These are phyloP conservation scores for Raddia guianensis DNA, from an alignment of 176 grass and related monocot genomes.

Conservation along the genomic window DNA sequence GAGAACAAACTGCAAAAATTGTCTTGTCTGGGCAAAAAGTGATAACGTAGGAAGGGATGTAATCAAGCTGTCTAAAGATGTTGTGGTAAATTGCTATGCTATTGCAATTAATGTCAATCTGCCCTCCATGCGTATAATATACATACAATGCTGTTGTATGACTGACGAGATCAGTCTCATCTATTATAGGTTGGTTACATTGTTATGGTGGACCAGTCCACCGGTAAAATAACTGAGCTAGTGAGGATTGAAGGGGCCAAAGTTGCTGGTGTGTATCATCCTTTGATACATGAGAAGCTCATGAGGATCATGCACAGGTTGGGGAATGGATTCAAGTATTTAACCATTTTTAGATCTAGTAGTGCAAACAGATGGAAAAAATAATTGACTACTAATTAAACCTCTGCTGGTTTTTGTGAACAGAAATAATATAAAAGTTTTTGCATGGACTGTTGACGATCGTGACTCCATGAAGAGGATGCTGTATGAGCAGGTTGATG, in stretches of 20 bases:
- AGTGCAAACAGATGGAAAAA: not conserved
- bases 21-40: slow-evolving; percentile 83
- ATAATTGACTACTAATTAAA: not conserved
- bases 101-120: not conserved
- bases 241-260: slow-evolving; percentile 75
- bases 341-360: not conserved
- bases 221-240: slow-evolving; percentile 57
- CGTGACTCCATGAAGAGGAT: slow-evolving; percentile 71
- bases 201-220: slow-evolving; percentile 81
- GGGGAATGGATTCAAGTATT: not conserved
- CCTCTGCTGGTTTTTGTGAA: not conserved
- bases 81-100: slow-evolving; percentile 49
- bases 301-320: slow-evolving; percentile 67
- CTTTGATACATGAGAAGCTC: slow-evolving; percentile 65
- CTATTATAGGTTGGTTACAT: slow-evolving; percentile 86
- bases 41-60: slow-evolving; percentile 61
- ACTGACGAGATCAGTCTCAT: slow-evolving; percentile 12
- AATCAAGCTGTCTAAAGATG: slow-evolving; percentile 64
- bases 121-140: not conserved
- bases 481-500: slow-evolving; percentile 75
- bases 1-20: slow-evolving; percentile 68
- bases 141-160: not conserved
- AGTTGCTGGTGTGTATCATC: slow-evolving; percentile 80
- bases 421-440: slow-evolving; percentile 79
- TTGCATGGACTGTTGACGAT: slow-evolving; percentile 95